Conservation (phyloP, 2,329 filamentous ascomycete genomes). For the Incumbomyces delicatus region DNA sequence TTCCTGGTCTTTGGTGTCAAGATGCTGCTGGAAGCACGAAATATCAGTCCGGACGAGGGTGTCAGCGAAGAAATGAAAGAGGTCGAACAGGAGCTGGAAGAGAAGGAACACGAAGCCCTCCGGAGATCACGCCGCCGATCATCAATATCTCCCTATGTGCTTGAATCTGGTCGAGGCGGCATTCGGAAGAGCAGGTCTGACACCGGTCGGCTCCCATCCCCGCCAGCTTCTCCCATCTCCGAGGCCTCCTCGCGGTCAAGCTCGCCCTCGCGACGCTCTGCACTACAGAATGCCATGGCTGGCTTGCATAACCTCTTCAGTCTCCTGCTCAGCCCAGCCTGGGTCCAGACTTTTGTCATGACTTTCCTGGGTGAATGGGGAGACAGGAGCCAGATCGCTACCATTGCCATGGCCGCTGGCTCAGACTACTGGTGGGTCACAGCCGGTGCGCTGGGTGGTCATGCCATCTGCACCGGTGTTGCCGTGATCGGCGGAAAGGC, state of each 20-base stretch:
- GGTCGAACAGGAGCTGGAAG: slow-evolving; percentile 84
- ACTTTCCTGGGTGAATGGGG: slow-evolving; percentile 98
- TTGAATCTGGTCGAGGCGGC: slow-evolving; percentile 67
- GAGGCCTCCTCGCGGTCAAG: slow-evolving; percentile 58
- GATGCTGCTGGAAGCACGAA: slow-evolving; percentile 74
- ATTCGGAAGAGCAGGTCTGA: slow-evolving; percentile 57
- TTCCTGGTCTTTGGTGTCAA: slow-evolving; percentile 86
- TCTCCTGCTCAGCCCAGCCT: slow-evolving; percentile 82
- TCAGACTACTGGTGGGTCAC: slow-evolving; percentile 99
- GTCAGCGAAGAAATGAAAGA: slow-evolving; percentile 97
- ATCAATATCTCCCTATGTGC: slow-evolving; percentile 61
- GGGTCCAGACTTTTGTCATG: slow-evolving; percentile 99
- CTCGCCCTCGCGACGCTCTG: slow-evolving; percentile 39
- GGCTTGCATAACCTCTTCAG: slow-evolving; percentile 81
- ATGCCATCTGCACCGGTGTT: slow-evolving; percentile 79
- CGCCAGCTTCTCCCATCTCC: slow-evolving; percentile 63
- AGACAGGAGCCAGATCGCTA: slow-evolving; percentile 93
- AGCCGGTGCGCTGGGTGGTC: slow-evolving; percentile 73
- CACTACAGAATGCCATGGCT: slow-evolving; percentile 36
- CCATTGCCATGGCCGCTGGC: slow-evolving; percentile 95
- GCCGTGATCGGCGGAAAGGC: slow-evolving; percentile 88
- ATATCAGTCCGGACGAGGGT: slow-evolving; percentile 81
- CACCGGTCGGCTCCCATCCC: slow-evolving; percentile 67
- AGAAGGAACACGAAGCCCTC: slow-evolving; percentile 71
- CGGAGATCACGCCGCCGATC: slow-evolving; percentile 40